Evolutionary conservation across 495 filamentous ascomycete genomes (phyloP), one percentile per base, ranked within the genome.

Genomic region (Letharia lupina): DNA sequence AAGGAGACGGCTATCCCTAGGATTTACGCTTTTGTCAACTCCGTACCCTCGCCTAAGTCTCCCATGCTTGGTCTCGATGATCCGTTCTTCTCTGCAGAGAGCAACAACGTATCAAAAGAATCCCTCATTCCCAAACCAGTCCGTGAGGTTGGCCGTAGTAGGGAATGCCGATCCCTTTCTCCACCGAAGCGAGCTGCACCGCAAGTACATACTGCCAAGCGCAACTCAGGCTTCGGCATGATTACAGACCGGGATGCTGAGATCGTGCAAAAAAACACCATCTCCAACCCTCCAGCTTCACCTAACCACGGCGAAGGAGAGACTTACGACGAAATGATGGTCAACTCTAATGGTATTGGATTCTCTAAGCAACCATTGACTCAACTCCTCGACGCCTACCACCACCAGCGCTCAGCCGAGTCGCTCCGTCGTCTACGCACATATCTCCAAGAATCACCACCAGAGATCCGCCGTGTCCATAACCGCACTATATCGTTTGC

Each of bases 101-200:
- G 44, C 48, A 50, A 50, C 37, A 66, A 47, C 35, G 47, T 42
- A 11, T 50, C 59, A 7, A 65, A 41, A 31, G 68, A 67, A 15
- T 56, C 61, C 5, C 62, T 67, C 35, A 70, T 70, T 20, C 68
- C 68, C 20, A 70, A 67, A 40, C 68, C 68, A 16, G 58, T 65
- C 15, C 61, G 33, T 33, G 62, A 60, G n/a, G 15, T 67, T 20
- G 68, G 68, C 18, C 68, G 68, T 40, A 31, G n/a, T 54, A 57
- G 68, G 40, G 50, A 59, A 31, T 65, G 61, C 65, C 61, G 67
- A 23, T 66, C 67, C 20, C 61, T 65, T 1, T 67, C 68, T 65
- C 59, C 68, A 2, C 65, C 57, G 54, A 62, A 63, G 37, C 40
- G 28, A 42, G 62, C 37, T 37, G 28, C 62, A 44, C 62, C 62